Base-by-base conservation (phyloP, 2,329 filamentous ascomycete genomes). In the Fusarium gaditjirri region DNA sequence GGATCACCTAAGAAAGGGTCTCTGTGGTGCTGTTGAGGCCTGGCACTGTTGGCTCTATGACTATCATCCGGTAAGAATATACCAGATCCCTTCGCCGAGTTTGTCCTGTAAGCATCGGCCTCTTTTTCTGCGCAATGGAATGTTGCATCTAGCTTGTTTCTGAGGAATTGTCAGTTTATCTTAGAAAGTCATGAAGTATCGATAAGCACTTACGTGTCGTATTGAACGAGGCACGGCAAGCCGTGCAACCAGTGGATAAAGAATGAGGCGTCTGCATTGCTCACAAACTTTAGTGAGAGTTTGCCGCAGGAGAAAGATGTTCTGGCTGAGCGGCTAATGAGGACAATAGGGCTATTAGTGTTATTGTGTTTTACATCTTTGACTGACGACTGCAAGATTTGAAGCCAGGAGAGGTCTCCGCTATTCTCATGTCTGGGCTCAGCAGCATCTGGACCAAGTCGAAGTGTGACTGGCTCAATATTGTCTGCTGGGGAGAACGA, bases 201-300 rank as follows among this genome's bases (percentile, higher is more conserved):
- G 11, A 29, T 13, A 49, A 47, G 39, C 21, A 76, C 76, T 66
- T 71, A 76, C 70, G 52, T n/a, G 4, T 27, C 6, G 12, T 11
- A 25, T 52, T 75, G 55, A 4, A 25, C 23, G 17, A 36, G 16
- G 21, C 23, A 21, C 54, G 19, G 10, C 17, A 19, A 29, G 17
- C 41, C 31, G 42, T 53, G 47, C 33, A 76, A n/a, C 76, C 76
- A 77, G 8, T 35, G 19, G 8, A 76, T 39, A 9, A 77, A 56
- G 9, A 11, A 8, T 43, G 55, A 52, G 29, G 75, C 70, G 19
- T 75, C 36, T 7, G n/a, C 12, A 8, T 36, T 9, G 14, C 21
- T 27, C 23, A 53, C 33, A 29, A 81, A 75, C 43, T 78, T 56
- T 44, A 81, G 50, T 31, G 57, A 63, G 10, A 81, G 65, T 10